Base-by-base conservation (phyloP, 306 rosid species). In the Citrullus colocynthis region DNA sequence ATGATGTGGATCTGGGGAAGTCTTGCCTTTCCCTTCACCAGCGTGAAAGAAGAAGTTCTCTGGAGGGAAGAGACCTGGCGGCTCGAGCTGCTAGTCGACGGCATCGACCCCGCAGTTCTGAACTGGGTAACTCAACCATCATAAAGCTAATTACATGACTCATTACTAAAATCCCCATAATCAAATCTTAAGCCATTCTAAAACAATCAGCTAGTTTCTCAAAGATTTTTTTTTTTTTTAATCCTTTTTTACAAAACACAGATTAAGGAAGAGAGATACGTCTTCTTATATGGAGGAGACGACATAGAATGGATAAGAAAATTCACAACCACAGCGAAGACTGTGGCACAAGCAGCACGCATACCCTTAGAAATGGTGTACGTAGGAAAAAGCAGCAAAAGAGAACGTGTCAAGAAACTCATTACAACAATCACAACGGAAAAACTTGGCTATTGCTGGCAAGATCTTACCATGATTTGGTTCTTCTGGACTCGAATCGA, bases 1-100 rank as follows among this genome's bases (percentile, higher is more conserved):
- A 90, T 90, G 94, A 90, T 90, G 89, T 90, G 90, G 88, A 90
- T 88, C 80, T 90, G 91, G 91, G 91, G 90, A 79, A 86, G 89
- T 57, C 78, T 74, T 36, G 94, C 94, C 28, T 90, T 84, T 78
- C 94, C 94, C 75, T 88, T 90, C 83, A 88, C 91, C 9, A 90
- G 83, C 72, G 9, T 63, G 28, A 86, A 76, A 70, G 94, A 90
- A 75, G 91, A 90, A 86, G 78, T 78, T 73, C 85, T 90, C 1
- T 90, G 91, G 94, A 86, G 77, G 77, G 91, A 88, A 44, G 94
- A 90, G 82, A 83, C 79, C 13, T 88, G 91, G 91, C 80, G 86
- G 76, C 87, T 86, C 30, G 94, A 86, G 82, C 78, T 88, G 64
- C 70, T 90, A 0, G 90, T 85, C 18, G 81, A 88, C 60, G 90